These are phyloP conservation scores for Picea abies DNA, from an alignment of 83 land plant genomes.

Conservation along the genomic window DNA sequence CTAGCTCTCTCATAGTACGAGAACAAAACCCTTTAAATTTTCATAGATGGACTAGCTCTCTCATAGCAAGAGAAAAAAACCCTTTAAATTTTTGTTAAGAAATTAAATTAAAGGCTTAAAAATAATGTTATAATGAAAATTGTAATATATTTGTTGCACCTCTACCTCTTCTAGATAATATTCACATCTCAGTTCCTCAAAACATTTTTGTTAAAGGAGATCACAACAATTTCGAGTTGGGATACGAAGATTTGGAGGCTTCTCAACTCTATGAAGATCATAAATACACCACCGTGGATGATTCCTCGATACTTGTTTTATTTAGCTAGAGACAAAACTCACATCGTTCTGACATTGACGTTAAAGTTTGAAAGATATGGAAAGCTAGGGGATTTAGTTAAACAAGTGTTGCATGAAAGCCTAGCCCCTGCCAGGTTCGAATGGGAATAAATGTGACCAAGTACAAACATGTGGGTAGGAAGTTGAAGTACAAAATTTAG, in stretches of 20 bases:
- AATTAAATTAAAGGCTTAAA: too few relatives aligned
- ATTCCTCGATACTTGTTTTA: conserved; percentile 16
- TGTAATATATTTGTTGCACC: neutral
- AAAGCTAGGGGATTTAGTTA: too few relatives aligned
- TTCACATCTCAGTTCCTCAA: conserved; percentile 21
- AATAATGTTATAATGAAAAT: neutral
- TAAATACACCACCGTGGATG: conserved; percentile 25
- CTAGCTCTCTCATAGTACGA: conserved; percentile 21
- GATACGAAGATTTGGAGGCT: conserved; percentile 31
- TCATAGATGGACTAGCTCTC: too few relatives aligned
- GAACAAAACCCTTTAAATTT: too few relatives aligned
- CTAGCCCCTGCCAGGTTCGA: too few relatives aligned
- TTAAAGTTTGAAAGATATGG: too few relatives aligned
- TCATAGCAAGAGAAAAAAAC: too few relatives aligned
- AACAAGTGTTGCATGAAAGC: too few relatives aligned
- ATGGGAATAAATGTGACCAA: too few relatives aligned
- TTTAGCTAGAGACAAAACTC: conserved; percentile 14
- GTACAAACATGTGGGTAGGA: too few relatives aligned
- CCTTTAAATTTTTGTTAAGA: too few relatives aligned
- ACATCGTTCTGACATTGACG: conserved; percentile 18
- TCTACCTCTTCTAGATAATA: conserved; percentile 23
- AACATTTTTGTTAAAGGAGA: conserved; percentile 33
- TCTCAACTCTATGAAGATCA: conserved; percentile 31
- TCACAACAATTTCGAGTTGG: conserved; percentile 23
- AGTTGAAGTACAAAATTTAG: too few relatives aligned